Evolutionary conservation across 768 basidiomycete species (phyloP).

Genomic region (Ephemerocybe angulata): DNA sequence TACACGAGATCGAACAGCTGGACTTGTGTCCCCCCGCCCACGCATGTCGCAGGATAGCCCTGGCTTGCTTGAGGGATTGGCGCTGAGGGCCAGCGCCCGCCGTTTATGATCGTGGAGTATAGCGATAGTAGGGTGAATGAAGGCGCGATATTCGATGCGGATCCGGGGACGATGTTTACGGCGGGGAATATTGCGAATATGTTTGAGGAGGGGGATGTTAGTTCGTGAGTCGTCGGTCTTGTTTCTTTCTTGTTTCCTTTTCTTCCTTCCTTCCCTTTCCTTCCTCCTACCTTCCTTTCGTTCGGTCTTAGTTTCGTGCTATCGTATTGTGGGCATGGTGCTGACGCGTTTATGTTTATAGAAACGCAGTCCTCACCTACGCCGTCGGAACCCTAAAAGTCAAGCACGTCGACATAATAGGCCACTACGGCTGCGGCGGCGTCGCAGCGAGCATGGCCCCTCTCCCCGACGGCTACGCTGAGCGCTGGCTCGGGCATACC

Average conservation of each 20-base stretch:
- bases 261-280: not conserved
- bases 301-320: too few relatives aligned
- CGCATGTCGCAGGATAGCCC: slow-evolving; percentile 7
- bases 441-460: slow-evolving; percentile 26
- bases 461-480: slow-evolving; percentile 4
- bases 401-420: slow-evolving; percentile 28
- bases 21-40: slow-evolving; percentile 2
- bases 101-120: slow-evolving; percentile 32
- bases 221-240: slow-evolving; percentile 25
- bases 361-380: slow-evolving; percentile 27
- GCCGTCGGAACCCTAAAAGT: slow-evolving; percentile 26
- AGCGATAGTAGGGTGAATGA: slow-evolving; percentile 32
- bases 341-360: slow-evolving; percentile 7
- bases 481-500: too few relatives aligned
- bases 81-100: slow-evolving; percentile 20
- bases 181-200: slow-evolving; percentile 32
- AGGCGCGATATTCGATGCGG: slow-evolving; percentile 26
- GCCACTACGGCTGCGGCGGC: slow-evolving; percentile 31
- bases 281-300: too few relatives aligned
- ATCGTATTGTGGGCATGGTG: too few relatives aligned
- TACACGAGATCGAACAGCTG: slow-evolving; percentile 14
- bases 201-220: slow-evolving; percentile 26
- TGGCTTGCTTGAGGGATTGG: slow-evolving; percentile 13
- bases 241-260: not conserved
- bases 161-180: slow-evolving; percentile 30